Evolutionary conservation across 768 basidiomycete genomes (phyloP), one percentile per base, ranked within the genome.

Genomic region (Hypholoma fasciculare): DNA sequence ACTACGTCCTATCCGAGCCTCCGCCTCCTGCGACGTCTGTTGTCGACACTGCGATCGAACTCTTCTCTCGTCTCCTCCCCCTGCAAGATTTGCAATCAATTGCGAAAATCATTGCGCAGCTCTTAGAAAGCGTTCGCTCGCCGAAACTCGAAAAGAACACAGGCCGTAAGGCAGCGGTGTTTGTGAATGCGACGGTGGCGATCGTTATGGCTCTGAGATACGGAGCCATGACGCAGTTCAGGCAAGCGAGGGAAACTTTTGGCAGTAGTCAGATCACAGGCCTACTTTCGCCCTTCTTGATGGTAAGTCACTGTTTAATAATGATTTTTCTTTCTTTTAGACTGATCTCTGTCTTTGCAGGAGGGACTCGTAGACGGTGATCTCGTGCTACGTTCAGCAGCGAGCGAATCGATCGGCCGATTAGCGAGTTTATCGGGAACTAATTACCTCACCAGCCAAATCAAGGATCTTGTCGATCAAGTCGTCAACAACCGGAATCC

Each of bases 401-500:
- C 89, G 38, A 95, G 94, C 61, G 94, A 97, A 71, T 86, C 90
- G 0, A 85, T 98, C 59, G 97, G 96, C 14, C 86, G 92, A 14
- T 74, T 98, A 7, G 89, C 92, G 7, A 90, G 85, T 64, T 75
- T 96, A 34, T 90, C 90, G 1, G 93, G 89, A 4, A 92, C 88
- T 7, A 82, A 80, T 42, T 96, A 95, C 77, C 78, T 98, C 50
- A 90, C 92, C 0, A 82, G 80, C 46, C 91, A 96, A 71, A 89
- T 94, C 60, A 97, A 97, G 71, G 86, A 86, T 60, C 79, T 98
- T 4, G 94, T 98, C 8, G 91, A 97, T 64, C 90, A 94, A 65
- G 90, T 98, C 20, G 94, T 98, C 56, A 93, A 81, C 72, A 97
- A 98, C 70, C 89, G 96, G 16, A 91, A 96, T 70, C 96, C 97